phyloP scores from a whole-genome alignment of 139 green algal genomes.

The Chloropicon primus region DNA sequence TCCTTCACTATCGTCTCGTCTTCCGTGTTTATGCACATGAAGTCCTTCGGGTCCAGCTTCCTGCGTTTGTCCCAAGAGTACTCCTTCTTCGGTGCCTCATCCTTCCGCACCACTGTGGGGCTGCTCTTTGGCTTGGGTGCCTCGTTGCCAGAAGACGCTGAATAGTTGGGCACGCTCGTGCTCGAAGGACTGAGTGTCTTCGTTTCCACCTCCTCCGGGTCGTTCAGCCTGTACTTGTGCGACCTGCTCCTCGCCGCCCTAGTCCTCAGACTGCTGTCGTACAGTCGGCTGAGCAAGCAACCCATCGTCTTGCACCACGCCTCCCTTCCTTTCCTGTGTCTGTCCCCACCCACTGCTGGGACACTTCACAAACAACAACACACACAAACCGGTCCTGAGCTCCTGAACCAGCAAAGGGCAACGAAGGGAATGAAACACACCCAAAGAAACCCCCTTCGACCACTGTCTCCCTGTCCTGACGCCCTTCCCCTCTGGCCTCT shows the following conservation, averaged over 20 bases:
- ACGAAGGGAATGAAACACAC: no score
- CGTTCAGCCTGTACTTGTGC: background rate
- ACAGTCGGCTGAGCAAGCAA: background rate
- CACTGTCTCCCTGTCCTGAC: no score
- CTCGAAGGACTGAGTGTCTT: background rate
- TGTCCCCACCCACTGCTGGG: no score
- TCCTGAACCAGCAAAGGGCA: no score
- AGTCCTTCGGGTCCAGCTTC: conserved; percentile 10
- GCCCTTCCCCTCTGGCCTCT: no score
- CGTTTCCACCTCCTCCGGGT: background rate
- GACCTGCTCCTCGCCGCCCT: background rate
- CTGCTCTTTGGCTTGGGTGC: background rate
- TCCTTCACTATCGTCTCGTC: conserved; percentile 11
- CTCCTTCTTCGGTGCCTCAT: background rate
- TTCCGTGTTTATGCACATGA: conserved; percentile 3
- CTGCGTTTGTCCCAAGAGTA: background rate
- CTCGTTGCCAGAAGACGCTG: background rate
- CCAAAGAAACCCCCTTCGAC: no score
- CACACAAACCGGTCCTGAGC: no score
- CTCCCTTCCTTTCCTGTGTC: background rate
- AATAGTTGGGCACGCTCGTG: background rate
- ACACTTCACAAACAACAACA: no score
- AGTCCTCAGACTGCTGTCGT: background rate
- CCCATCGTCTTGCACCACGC: background rate
- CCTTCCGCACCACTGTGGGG: no score